A percentile compares a stretch with the other conserved stretches of the same genome.
These are phyloP conservation scores for Pythium myriotylum DNA, from an alignment of 352 stramenopile genomes.

Conservation along the genomic window DNA sequence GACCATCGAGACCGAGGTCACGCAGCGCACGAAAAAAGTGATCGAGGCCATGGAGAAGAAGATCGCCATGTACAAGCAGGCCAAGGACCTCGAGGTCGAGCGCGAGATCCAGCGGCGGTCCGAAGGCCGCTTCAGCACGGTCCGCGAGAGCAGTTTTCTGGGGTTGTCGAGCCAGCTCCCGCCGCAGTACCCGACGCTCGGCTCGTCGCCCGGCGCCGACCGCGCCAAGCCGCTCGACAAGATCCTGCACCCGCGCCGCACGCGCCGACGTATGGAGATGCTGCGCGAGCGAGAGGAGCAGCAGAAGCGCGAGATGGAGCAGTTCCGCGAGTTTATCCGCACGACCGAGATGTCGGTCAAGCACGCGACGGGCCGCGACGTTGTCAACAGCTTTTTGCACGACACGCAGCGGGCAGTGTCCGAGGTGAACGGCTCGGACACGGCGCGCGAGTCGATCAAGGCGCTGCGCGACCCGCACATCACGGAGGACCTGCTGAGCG, in stretches of 20 bases:
- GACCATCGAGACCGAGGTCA: conserved; percentile 79
- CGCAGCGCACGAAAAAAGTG: conserved; percentile 61
- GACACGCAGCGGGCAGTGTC: not conserved
- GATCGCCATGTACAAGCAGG: conserved; percentile 86
- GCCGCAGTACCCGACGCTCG: conserved; percentile 1
- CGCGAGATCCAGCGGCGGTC: conserved; percentile 77
- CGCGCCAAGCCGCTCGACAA: conserved; percentile 69
- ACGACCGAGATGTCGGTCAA: conserved; percentile 44
- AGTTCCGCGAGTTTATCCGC: conserved; percentile 86
- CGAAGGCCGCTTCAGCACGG: conserved; percentile 25
- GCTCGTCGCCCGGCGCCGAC: not conserved
- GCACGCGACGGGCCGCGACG: conserved; percentile 22
- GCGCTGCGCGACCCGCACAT: conserved; percentile 57
- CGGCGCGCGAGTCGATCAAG: conserved; percentile 35
- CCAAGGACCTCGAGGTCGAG: conserved; percentile 80
- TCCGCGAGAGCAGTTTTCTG: conserved; percentile 39
- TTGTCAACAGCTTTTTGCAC: not conserved
- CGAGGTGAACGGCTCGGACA: not conserved
- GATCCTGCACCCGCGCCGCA: conserved; percentile 73
- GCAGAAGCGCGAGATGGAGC: conserved; percentile 84
- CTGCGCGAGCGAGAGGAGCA: conserved; percentile 73
- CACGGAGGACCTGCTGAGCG: conserved; percentile 49
- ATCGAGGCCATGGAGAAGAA: conserved; percentile 82
- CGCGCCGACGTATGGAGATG: conserved; percentile 59
- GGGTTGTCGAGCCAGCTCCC: not conserved